These are phyloP conservation scores for Xanthoconium separans DNA, from an alignment of 1,284 basidiomycete genomes.

Conservation along the genomic window DNA sequence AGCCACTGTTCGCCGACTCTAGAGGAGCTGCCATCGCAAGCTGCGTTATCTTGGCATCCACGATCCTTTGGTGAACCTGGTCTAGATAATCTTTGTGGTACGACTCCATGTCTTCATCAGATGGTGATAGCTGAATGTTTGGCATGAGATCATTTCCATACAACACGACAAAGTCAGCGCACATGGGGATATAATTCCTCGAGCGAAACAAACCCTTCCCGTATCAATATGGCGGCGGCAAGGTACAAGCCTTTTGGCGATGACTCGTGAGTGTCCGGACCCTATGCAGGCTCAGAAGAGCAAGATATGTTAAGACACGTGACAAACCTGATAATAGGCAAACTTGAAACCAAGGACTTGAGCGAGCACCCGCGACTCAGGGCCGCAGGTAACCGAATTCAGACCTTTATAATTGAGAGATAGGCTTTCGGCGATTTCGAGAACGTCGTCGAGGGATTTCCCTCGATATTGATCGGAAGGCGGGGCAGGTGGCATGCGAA, in stretches of 20 bases:
- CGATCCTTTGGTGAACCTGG: constrained; percentile 63
- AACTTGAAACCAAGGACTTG: constrained; percentile 98
- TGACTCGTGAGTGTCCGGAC: constrained; percentile 53
- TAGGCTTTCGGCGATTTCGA: constrained; percentile 49
- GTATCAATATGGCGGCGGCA: constrained; percentile 84
- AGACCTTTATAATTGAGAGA: constrained; percentile 12
- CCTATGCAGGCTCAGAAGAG: constrained; percentile 38
- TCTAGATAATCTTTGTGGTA: constrained; percentile 68
- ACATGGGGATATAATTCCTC: constrained; percentile 89
- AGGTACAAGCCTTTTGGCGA: constrained; percentile 78
- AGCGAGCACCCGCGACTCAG: constrained; percentile 67
- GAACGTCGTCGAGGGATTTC: constrained; percentile 64
- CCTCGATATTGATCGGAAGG: constrained; percentile 48
- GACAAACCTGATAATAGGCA: constrained; percentile 77
- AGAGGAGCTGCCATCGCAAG: constrained; percentile 89
- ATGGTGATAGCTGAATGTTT: constrained; percentile 62
- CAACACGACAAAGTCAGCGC: constrained; percentile 21
- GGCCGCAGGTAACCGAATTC: constrained; percentile 17
- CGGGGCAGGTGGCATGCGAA: constrained; percentile 38
- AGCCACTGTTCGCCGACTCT: constrained; percentile 49
- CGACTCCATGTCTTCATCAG: constrained; percentile 72
- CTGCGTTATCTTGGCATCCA: constrained; percentile 73
- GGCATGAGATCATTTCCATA: constrained; percentile 6
- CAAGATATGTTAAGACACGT: not conserved
- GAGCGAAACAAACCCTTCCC: constrained; percentile 82